These are phyloP conservation scores for Mycena sanguinolenta DNA, from an alignment of 768 basidiomycete genomes.

Conservation along the genomic window DNA sequence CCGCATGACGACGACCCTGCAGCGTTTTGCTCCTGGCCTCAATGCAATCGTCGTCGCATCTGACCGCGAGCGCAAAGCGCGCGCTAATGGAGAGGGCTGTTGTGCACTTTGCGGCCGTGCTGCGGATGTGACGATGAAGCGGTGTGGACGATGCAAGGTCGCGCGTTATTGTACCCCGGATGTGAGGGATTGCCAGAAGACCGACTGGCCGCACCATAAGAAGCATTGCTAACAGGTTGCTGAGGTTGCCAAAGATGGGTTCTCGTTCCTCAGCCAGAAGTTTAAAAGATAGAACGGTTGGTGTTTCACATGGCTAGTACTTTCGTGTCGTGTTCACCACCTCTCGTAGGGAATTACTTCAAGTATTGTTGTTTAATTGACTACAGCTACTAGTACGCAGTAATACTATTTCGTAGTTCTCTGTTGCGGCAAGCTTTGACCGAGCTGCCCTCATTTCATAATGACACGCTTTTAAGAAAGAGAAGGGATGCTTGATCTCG, in stretches of 20 bases:
- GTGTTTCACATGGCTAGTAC: no score
- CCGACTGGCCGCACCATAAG: constrained; percentile 59
- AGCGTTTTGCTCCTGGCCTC: constrained; percentile 30
- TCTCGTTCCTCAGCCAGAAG: constrained; percentile 13
- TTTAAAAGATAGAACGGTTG: neutral
- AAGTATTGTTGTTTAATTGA: no score
- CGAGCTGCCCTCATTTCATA: no score
- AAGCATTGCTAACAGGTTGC: constrained; percentile 37
- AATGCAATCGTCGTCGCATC: constrained; percentile 44
- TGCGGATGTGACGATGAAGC: constrained; percentile 43
- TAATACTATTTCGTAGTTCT: no score
- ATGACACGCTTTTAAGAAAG: no score
- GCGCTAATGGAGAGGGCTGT: constrained; percentile 38
- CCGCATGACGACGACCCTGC: constrained; percentile 29
- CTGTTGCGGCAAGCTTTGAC: no score
- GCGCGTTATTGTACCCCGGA: constrained; percentile 50
- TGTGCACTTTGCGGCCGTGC: constrained; percentile 53
- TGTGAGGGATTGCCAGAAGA: constrained; percentile 50
- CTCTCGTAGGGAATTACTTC: no score
- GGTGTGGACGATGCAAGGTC: constrained; percentile 52
- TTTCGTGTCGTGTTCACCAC: no score
- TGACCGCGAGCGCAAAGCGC: constrained; percentile 45
- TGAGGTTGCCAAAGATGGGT: neutral
- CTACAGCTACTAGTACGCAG: no score
- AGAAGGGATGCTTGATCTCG: no score